Percentiles rank a stretch among this genome's conserved stretches.
Evolutionary conservation across 345 rosid genomes (phyloP).

Genomic region (Hypericum androsaemum): DNA sequence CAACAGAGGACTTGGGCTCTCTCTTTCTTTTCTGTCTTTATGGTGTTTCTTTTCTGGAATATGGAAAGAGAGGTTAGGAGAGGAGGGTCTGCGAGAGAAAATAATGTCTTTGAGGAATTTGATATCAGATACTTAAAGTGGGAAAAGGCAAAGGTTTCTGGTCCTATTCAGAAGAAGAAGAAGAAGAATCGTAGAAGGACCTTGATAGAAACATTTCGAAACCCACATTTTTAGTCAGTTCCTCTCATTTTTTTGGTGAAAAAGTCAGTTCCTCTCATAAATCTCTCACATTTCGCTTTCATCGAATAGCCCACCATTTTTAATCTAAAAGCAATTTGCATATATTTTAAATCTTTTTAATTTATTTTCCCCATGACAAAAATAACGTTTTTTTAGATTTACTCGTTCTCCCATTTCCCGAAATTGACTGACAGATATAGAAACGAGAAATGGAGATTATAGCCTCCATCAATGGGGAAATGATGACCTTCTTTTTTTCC

Average conservation of each 20-base stretch:
- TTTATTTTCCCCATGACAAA: conserved; percentile 4
- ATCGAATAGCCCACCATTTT: conserved; percentile 29
- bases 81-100: conserved; percentile 27
- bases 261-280: conserved; percentile 12
- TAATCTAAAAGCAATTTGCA: neutral
- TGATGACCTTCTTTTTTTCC: conserved; percentile 25
- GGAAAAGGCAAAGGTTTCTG: conserved; percentile 63
- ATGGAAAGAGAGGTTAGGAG: conserved; percentile 9
- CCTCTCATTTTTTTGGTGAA: conserved; percentile 1
- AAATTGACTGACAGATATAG: conserved; percentile 25
- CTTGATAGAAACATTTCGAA: conserved; percentile 46
- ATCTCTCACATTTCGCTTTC: conserved; percentile 41
- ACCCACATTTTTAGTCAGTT: conserved; percentile 24
- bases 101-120: conserved; percentile 11
- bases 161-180: conserved; percentile 16
- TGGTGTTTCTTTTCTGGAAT: neutral
- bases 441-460: conserved; percentile 23
- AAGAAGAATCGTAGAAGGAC: conserved; percentile 37
- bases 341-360: neutral
- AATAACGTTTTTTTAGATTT: neutral
- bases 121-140: conserved; percentile 43
- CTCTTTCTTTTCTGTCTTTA: conserved; percentile 5
- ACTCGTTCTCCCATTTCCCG: conserved; percentile 1
- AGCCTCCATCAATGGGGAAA: conserved; percentile 18
- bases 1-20: conserved; percentile 1